A percentile compares a stretch with the other conserved stretches of the same genome.
phyloP scores from a whole-genome alignment of 1,284 basidiomycete genomes.

The Somion occarium region DNA sequence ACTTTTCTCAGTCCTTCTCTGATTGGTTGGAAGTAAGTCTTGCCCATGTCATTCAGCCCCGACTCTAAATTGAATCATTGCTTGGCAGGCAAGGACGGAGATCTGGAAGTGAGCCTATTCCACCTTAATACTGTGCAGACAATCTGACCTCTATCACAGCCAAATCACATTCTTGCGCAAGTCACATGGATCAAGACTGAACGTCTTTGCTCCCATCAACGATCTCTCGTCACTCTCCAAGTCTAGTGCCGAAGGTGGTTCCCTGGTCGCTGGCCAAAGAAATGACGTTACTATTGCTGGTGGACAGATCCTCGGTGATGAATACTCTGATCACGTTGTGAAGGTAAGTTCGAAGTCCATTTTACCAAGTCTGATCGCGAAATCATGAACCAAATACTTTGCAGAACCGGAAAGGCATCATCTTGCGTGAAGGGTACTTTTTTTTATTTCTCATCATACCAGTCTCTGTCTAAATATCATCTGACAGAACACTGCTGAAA shows the following conservation, averaged over 20 bases:
- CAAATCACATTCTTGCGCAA: constrained; percentile 85
- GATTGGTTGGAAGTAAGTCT: constrained; percentile 78
- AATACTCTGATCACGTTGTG: constrained; percentile 91
- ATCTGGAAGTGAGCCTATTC: constrained; percentile 79
- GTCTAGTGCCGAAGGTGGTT: constrained; percentile 50
- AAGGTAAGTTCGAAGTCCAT: constrained; percentile 44
- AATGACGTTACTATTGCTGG: constrained; percentile 79
- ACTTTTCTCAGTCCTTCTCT: constrained; percentile 74
- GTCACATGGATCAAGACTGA: constrained; percentile 70
- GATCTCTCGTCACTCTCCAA: constrained; percentile 80
- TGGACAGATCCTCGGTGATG: constrained; percentile 85
- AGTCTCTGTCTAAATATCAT: not conserved
- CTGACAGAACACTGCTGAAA: constrained; percentile 77
- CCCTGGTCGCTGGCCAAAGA: constrained; percentile 57
- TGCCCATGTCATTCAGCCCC: not conserved
- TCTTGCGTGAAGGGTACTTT: constrained; percentile 78
- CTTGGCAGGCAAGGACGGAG: constrained; percentile 69
- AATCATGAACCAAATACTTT: not conserved
- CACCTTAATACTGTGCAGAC: not conserved
- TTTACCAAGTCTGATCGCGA: not conserved
- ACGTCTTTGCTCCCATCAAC: constrained; percentile 84
- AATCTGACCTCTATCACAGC: constrained; percentile 34
- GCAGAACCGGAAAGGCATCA: constrained; percentile 89
- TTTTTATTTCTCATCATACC: not conserved
- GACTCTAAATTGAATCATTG: not conserved